Evolutionary conservation across 2,329 filamentous ascomycete genomes (phyloP).

Genomic region (Thyridium curvatum): DNA sequence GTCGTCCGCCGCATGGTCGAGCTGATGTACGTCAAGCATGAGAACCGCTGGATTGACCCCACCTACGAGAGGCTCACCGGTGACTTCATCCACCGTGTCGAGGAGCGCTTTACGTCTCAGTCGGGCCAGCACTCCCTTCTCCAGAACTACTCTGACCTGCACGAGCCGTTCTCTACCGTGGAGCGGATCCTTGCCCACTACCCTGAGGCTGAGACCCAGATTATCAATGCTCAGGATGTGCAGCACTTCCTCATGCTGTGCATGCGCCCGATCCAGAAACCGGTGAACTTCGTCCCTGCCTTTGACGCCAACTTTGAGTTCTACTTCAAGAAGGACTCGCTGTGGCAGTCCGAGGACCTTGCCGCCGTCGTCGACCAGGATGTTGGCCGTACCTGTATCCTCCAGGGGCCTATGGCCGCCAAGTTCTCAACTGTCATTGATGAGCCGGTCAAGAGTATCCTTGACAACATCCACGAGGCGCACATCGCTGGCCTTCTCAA

Average conservation of each 20-base stretch:
- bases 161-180: constrained; percentile 72
- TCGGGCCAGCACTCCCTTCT: constrained; percentile 72
- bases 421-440: constrained; percentile 86
- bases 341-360: constrained; percentile 98
- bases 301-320: constrained; percentile 97
- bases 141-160: constrained; percentile 84
- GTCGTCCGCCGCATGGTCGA: constrained; percentile 83
- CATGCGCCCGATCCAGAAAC: constrained; percentile 89
- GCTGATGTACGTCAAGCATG: constrained; percentile 85
- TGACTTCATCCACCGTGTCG: constrained; percentile 93
- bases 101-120: constrained; percentile 84
- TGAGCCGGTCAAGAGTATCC: constrained; percentile 90
- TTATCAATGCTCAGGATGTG: constrained; percentile 97
- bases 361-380: constrained; percentile 95
- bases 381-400: constrained; percentile 89
- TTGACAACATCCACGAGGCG: constrained; percentile 81
- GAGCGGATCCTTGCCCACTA: constrained; percentile 76
- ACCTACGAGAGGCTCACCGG: constrained; percentile 79
- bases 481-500: constrained; percentile 76
- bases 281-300: constrained; percentile 90
- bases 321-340: constrained; percentile 99
- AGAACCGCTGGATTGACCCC: constrained; percentile 84
- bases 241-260: constrained; percentile 94
- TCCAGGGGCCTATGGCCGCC: constrained; percentile 89
- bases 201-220: constrained; percentile 78